These are phyloP conservation scores for Oryza longistaminata DNA, from an alignment of 176 grass and related monocot genomes.

Conservation along the genomic window DNA sequence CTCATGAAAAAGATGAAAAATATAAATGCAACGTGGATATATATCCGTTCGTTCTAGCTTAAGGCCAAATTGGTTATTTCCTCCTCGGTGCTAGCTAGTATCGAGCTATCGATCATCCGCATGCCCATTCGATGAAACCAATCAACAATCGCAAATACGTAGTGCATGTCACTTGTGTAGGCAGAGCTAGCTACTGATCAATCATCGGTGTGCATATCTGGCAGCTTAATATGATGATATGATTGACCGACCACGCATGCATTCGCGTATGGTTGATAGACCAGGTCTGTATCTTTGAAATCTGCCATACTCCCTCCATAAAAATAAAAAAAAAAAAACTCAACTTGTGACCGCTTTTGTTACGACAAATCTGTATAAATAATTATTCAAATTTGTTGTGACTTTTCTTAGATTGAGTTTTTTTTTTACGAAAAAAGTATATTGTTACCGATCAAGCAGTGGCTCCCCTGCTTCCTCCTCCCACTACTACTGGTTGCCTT, in stretches of 20 bases:
- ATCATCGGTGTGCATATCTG: not conserved
- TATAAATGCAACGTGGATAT: not conserved
- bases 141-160: not conserved
- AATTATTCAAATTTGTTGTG: too few relatives aligned
- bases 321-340: too few relatives aligned
- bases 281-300: not conserved
- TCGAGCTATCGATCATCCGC: not conserved
- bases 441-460: not conserved
- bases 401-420: too few relatives aligned
- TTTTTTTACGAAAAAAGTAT: too few relatives aligned
- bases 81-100: not conserved
- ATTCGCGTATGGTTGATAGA: not conserved
- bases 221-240: not conserved
- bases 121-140: not conserved
- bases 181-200: not conserved
- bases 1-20: not conserved
- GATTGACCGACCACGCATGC: not conserved
- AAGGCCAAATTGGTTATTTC: not conserved
- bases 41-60: not conserved
- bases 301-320: too few relatives aligned
- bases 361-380: too few relatives aligned
- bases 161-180: not conserved
- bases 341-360: too few relatives aligned
- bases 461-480: too few relatives aligned
- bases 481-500: too few relatives aligned